Evolutionary conservation across 1,284 basidiomycete species (phyloP).

Genomic region (Apiotrichum mycotoxinovorans): DNA sequence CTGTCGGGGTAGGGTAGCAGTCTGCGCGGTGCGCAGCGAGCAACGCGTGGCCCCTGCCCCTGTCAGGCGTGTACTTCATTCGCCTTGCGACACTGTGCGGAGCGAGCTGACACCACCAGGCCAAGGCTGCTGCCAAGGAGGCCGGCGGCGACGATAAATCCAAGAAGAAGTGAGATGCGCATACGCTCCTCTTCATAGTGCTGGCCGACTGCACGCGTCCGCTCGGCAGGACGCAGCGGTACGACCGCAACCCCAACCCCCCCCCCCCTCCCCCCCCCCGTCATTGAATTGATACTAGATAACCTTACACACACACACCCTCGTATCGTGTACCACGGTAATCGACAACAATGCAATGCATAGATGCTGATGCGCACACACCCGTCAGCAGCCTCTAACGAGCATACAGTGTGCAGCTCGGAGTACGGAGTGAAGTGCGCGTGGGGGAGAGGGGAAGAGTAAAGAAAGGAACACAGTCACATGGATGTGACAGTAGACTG

Average conservation of each 20-base stretch:
- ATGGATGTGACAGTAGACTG: too few species aligned
- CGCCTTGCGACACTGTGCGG: too few species aligned
- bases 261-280: too few species aligned
- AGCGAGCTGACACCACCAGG: conserved; percentile 2
- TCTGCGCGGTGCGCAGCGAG: too few species aligned
- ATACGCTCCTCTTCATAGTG: neutral
- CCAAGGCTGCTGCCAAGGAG: conserved; percentile 19
- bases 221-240: neutral
- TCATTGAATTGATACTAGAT: neutral
- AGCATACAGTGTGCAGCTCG: neutral
- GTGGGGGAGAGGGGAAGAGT: neutral
- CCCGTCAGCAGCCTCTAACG: neutral
- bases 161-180: conserved; percentile 12
- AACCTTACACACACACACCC: too few species aligned
- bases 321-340: too few species aligned
- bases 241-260: too few species aligned
- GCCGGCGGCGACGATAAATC: conserved; percentile 3
- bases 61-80: too few species aligned
- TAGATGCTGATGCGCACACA: conserved; percentile 10
- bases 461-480: too few species aligned
- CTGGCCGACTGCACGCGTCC: neutral
- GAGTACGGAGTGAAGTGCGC: neutral
- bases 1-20: too few species aligned
- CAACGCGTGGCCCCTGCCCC: neutral
- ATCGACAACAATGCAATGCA: conserved; percentile 25